A percentile compares a stretch with the other conserved stretches of the same genome.
Conservation (phyloP, 345 rosid genomes). For the Nephelium lappaceum region DNA sequence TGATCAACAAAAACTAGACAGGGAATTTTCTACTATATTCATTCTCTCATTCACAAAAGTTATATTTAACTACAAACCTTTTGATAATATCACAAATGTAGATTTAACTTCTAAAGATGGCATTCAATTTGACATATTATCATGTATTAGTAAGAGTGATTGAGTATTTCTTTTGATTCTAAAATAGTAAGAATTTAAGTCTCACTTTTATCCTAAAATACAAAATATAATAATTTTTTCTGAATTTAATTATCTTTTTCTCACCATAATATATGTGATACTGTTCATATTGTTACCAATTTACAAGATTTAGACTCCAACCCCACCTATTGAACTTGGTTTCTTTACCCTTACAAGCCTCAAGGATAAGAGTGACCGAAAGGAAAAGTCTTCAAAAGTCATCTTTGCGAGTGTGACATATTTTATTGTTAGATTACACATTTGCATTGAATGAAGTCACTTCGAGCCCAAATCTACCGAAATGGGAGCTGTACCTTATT, state of each 20-base stretch:
- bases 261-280: too few species aligned
- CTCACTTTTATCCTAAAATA: too few species aligned
- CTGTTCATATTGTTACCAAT: neutral
- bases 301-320: neutral
- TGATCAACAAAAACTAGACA: too few species aligned
- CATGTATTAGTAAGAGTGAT: too few species aligned
- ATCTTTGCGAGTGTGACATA: neutral
- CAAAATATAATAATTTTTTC: too few species aligned
- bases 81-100: too few species aligned
- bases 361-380: neutral
- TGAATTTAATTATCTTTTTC: too few species aligned
- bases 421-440: neutral
- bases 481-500: neutral
- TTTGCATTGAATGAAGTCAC: neutral
- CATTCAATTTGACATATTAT: neutral
- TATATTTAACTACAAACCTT: too few species aligned
- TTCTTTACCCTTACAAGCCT: neutral
- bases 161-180: too few species aligned
- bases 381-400: neutral
- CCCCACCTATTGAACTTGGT: neutral
- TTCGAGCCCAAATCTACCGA: neutral
- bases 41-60: too few species aligned
- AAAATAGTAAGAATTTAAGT: too few species aligned
- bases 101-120: neutral
- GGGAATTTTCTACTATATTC: too few species aligned